Conservation (phyloP, 768 basidiomycete genomes). For the Pleurotus citrinopileatus region DNA sequence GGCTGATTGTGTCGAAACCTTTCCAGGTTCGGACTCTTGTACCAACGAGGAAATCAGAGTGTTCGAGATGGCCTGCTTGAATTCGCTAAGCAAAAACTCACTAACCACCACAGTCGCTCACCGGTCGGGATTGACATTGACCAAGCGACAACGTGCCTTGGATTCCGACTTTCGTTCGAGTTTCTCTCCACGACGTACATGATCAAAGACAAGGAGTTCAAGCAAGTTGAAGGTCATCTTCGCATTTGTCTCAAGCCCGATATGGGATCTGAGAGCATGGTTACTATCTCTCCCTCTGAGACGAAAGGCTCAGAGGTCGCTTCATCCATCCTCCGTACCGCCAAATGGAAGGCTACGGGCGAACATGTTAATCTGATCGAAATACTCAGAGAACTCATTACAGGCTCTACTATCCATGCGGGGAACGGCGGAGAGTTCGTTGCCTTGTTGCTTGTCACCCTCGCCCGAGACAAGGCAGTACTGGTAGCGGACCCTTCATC, state of each 20-base stretch:
- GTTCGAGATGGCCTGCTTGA: not conserved
- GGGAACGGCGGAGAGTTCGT: slow-evolving; percentile 12
- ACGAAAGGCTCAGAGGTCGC: slow-evolving; percentile 15
- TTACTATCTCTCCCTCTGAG: slow-evolving; percentile 14
- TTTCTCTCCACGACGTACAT: slow-evolving; percentile 10
- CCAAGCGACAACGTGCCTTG: slow-evolving; percentile 10
- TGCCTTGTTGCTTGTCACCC: slow-evolving; percentile 8
- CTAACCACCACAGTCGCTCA: not conserved
- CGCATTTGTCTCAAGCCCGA: slow-evolving; percentile 12
- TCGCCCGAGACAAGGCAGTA: slow-evolving; percentile 10
- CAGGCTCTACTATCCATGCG: slow-evolving; percentile 8
- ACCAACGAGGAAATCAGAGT: not conserved
- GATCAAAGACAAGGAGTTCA: not conserved
- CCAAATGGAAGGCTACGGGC: slow-evolving; percentile 17
- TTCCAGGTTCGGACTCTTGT: not conserved
- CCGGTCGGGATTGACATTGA: not conserved
- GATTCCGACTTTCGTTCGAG: slow-evolving; percentile 8
- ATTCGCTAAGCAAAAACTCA: slow-evolving; percentile 7
- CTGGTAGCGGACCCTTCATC: too few relatives aligned
- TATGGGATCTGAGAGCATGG: slow-evolving; percentile 7
- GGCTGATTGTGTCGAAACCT: not conserved
- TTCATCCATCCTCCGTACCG: too few relatives aligned
- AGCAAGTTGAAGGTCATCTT: slow-evolving; percentile 12
- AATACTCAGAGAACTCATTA: not conserved
- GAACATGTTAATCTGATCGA: slow-evolving; percentile 19